Base-by-base conservation (phyloP, 345 rosid species). In the Salix caprea region DNA sequence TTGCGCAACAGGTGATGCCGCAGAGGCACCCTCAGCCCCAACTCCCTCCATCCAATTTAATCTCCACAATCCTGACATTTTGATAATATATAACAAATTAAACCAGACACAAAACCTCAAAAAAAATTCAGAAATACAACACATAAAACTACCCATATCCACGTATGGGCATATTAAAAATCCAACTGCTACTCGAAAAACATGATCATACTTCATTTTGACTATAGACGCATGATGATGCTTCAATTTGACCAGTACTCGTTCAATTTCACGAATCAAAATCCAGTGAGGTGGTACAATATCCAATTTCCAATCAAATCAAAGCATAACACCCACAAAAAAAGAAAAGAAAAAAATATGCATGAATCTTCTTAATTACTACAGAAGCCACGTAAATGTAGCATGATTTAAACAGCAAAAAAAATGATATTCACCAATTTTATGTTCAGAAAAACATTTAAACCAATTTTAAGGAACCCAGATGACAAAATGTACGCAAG, bases 31-130 rank as follows among this genome's bases (percentile, higher is more conserved):
- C 24, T 88, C 92, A 39, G 88, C 90, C 78, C 98, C 96, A 48
- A 78, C 65, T 86, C 91, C 93, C 77, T 91, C 98, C 99, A 95
- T 93, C 75, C 66, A 76, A 54, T 73, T 37, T 64, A 73, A 79
- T 80, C 65, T 76, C 76, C 81, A 68, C 78, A 82, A 75, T 79
- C 81, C 86, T 80, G 72, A 72, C 73, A 34, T 82, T 60, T 64
- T 8, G 56, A 69, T 54, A 73, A 16, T 65, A 24, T 69, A 67
- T 30, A 69, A 73, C 30, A 79, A 67, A 52, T 73, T 79, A 78
- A 71, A 70, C 40, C 50, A 65, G 67, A 21, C 30, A 34, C 7
- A 68, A 34, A 39, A 28, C 65, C 48, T 46, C 14, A 50, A 2
- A 2, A 56, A 6, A 37, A 37, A 39, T 16, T 52, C 7, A 61